These are phyloP conservation scores for Chlamydomonas reinhardtii DNA, from an alignment of 163 green algal species.

Conservation along the genomic window DNA sequence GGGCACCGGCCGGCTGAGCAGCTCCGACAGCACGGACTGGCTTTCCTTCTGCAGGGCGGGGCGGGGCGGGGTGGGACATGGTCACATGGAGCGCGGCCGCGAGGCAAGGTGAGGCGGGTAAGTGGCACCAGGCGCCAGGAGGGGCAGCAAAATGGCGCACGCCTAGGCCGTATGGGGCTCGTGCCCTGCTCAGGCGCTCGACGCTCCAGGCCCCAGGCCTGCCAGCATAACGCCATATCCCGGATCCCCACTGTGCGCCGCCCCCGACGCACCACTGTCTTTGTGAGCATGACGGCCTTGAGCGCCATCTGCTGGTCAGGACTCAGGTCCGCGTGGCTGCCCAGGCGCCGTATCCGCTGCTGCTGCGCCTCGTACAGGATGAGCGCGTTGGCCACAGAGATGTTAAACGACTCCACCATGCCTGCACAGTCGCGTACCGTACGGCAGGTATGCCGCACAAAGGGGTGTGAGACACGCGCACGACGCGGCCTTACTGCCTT, in stretches of 20 bases:
- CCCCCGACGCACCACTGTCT: constrained; percentile 41
- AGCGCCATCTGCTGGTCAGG: constrained; percentile 42
- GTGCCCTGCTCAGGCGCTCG: not conserved
- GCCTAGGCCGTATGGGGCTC: too few species aligned
- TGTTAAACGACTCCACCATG: constrained; percentile 96
- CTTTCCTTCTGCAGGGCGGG: constrained; percentile 53
- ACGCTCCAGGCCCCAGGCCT: not conserved
- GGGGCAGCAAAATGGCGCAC: not conserved
- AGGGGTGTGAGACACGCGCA: too few species aligned
- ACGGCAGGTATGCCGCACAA: too few species aligned
- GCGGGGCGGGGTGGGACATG: not conserved
- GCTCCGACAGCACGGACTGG: constrained; percentile 47
- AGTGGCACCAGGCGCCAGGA: not conserved
- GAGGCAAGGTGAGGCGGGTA: not conserved
- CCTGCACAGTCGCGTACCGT: too few species aligned
- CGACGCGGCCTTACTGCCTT: too few species aligned
- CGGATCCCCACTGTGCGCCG: too few species aligned
- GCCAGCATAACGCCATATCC: not conserved
- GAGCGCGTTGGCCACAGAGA: constrained; percentile 89
- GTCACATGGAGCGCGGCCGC: too few species aligned
- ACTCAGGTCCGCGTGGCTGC: constrained; percentile 81
- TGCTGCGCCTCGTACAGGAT: constrained; percentile 83
- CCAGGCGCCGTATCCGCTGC: constrained; percentile 66
- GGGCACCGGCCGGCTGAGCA: constrained; percentile 51
- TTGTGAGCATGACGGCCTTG: constrained; percentile 46